Conservation (phyloP, 345 rosid species). For the Lepidium africanum region DNA sequence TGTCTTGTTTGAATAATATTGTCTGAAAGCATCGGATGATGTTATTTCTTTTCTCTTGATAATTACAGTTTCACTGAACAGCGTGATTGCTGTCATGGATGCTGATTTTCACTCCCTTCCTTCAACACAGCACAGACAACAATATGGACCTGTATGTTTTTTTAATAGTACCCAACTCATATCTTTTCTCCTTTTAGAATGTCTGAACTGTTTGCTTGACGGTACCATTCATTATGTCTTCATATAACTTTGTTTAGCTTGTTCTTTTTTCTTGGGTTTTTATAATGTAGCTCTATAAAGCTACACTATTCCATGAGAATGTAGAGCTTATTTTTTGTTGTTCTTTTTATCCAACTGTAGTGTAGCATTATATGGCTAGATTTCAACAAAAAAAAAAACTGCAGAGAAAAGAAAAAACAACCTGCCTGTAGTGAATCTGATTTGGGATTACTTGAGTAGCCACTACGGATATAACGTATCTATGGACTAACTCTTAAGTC, state of each 20-base stretch:
- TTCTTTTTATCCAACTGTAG: background rate
- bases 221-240: background rate
- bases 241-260: background rate
- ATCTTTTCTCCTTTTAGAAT: background rate
- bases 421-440: background rate
- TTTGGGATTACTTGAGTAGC: background rate
- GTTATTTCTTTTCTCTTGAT: constrained; percentile 15
- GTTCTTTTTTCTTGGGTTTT: background rate
- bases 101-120: constrained; percentile 98
- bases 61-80: constrained; percentile 83
- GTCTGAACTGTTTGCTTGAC: background rate
- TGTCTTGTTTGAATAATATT: background rate
- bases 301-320: background rate
- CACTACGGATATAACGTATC: background rate
- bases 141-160: constrained; percentile 93
- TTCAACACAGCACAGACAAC: constrained; percentile 87
- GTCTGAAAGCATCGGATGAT: background rate
- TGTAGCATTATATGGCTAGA: background rate
- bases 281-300: background rate
- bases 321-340: background rate
- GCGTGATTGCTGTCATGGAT: constrained; percentile 98
- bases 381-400: background rate
- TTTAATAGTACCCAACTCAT: background rate
- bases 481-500: background rate
- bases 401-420: background rate